Evolutionary conservation across 495 filamentous ascomycete genomes (phyloP).

Genomic region (Aspergillus affinis): DNA sequence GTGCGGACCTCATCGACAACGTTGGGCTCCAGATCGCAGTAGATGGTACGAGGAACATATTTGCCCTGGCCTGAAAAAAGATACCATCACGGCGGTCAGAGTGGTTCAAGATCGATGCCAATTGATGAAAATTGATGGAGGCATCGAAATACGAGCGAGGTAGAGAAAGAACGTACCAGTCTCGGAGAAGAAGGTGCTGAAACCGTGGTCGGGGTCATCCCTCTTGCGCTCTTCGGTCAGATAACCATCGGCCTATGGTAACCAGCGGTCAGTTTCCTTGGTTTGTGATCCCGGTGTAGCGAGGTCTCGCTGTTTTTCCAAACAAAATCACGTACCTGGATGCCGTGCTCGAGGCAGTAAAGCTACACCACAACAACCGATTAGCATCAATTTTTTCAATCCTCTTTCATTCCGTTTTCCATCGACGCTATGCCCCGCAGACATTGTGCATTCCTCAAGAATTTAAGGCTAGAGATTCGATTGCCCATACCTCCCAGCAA

Average conservation of each 20-base stretch:
- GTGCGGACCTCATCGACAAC: slow-evolving; percentile 99
- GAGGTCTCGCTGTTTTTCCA: neutral
- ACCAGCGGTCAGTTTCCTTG: neutral
- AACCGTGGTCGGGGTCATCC: slow-evolving; percentile 91
- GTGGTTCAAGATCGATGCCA: neutral
- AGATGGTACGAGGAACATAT: slow-evolving; percentile 98
- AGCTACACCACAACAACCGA: slow-evolving; percentile 58
- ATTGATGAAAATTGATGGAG: slow-evolving; percentile 5
- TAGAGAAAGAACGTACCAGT: slow-evolving; percentile 64
- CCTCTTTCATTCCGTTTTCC: neutral
- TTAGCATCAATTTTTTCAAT: slow-evolving; percentile 24
- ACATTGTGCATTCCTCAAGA: neutral
- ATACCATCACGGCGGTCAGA: slow-evolving; percentile 12
- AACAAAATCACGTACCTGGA: slow-evolving; percentile 69
- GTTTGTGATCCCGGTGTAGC: neutral
- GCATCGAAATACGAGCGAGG: slow-evolving; percentile 2
- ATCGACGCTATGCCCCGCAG: neutral
- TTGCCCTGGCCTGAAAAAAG: slow-evolving; percentile 79
- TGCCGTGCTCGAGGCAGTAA: slow-evolving; percentile 99
- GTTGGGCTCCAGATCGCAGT: slow-evolving; percentile 99
- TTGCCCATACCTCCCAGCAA: slow-evolving; percentile 88
- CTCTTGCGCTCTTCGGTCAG: slow-evolving; percentile 98
- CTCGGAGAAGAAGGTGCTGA: slow-evolving; percentile 99
- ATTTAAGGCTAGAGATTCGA: neutral
- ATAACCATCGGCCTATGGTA: slow-evolving; percentile 87